Percentiles rank a stretch among this genome's conserved stretches.
These are phyloP conservation scores for Samsoniella hepiali DNA, from an alignment of 2,329 filamentous ascomycete genomes.

Conservation along the genomic window DNA sequence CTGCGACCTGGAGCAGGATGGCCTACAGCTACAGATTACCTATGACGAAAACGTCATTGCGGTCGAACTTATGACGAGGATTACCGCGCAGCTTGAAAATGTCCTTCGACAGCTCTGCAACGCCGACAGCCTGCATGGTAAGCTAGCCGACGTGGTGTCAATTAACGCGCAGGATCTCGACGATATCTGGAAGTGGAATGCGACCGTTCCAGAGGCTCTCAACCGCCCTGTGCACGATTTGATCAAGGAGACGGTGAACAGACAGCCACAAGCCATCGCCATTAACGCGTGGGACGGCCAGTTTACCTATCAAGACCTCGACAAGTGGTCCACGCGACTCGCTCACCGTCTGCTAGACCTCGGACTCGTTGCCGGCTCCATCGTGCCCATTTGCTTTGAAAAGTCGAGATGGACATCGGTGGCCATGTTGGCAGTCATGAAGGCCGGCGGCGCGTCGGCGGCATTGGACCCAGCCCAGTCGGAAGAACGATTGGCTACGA, in stretches of 20 bases:
- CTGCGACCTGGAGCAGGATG: constrained; percentile 8
- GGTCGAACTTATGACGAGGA: neutral
- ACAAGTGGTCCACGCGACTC: constrained; percentile 18
- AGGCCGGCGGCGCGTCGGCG: constrained; percentile 32
- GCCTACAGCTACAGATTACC: constrained; percentile 4
- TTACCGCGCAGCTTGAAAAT: constrained; percentile 6
- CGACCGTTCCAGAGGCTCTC: neutral
- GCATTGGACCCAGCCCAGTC: constrained; percentile 28
- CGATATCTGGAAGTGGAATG: constrained; percentile 16
- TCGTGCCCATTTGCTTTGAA: constrained; percentile 26
- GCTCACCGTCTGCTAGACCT: constrained; percentile 21
- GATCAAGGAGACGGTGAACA: neutral
- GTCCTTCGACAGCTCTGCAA: constrained; percentile 18
- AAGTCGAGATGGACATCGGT: constrained; percentile 29
- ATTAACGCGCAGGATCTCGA: neutral
- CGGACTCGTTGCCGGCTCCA: neutral
- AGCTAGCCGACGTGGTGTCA: neutral
- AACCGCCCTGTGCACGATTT: constrained; percentile 7
- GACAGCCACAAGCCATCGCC: constrained; percentile 20
- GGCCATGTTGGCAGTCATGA: constrained; percentile 31
- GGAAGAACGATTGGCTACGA: constrained; percentile 18
- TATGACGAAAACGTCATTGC: neutral
- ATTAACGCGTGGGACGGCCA: constrained; percentile 26
- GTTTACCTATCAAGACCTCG: constrained; percentile 26
- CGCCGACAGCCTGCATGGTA: neutral